phyloP scores from a whole-genome alignment of 257 asterid species.

The Nicotiana sylvestris region DNA sequence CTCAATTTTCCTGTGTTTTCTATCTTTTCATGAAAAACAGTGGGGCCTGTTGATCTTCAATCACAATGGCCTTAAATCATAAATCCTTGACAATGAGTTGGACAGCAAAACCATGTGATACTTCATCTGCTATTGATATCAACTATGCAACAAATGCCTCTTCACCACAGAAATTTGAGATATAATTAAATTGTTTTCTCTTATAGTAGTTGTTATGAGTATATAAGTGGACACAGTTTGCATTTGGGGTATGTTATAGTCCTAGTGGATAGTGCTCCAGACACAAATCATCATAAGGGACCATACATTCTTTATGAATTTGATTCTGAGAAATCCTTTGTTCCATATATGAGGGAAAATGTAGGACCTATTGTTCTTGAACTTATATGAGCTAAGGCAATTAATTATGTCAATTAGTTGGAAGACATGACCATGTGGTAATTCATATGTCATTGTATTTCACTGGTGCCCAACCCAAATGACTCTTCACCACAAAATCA shows the following conservation, averaged over 20 bases:
- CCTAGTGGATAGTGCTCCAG: background rate
- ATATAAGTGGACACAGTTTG: background rate
- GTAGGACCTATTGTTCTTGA: background rate
- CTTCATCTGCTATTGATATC: constrained; percentile 3
- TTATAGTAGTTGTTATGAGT: background rate
- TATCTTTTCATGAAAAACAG: background rate
- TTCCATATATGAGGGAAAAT: background rate
- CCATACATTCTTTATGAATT: background rate
- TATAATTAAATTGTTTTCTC: background rate
- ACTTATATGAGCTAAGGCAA: background rate
- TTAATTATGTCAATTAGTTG: background rate
- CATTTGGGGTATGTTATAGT: background rate
- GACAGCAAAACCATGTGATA: background rate
- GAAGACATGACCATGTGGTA: background rate
- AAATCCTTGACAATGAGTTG: background rate
- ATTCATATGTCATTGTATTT: background rate
- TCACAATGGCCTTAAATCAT: background rate
- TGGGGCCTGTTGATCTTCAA: background rate
- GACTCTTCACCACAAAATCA: no score
- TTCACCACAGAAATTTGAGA: background rate
- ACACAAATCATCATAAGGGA: background rate
- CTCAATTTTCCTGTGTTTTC: no score
- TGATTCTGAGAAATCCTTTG: background rate
- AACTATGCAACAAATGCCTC: background rate
- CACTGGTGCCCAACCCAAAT: no score